Base-by-base conservation (phyloP, 2,329 filamentous ascomycete genomes). In the Myotisia sp. region DNA sequence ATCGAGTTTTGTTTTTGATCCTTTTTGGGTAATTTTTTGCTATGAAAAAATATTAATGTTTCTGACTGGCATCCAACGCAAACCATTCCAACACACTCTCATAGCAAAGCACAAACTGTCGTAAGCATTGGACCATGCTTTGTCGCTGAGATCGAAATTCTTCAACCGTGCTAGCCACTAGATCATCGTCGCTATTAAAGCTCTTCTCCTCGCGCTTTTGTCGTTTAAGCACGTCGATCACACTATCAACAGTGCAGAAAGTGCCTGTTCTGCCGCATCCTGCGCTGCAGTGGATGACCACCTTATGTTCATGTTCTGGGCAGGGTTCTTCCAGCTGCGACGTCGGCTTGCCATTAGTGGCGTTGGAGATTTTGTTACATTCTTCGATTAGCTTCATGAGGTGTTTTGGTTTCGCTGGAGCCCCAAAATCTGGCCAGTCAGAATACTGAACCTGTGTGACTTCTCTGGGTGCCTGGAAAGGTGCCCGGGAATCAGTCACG, bases 391-490 rank as follows among this genome's bases (percentile, higher is more conserved):
- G 62, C 2, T 79, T 81, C 10, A 98, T 67, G 2, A 98, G 68
- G 48, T 95, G 85, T 4, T 75, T 74, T 1, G 90, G 85, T 48
- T 92, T 80, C 0, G 90, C 85, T 0, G 87, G 87, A 0, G 85
- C 79, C 13, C 90, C 90, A 56, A 95, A 94, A 51, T 98, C 90
- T 0, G 90, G 90, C 90, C 90, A 98, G n/a, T 79, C 77, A 0
- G 84, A 76, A 54, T 94, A 95, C 52, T 95, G 86, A 9, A 98
- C 64, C 47, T 98, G 90, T 0, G 86, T 94, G 41, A 98, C 79
- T 56, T 95, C 86, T 16, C 87, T 79, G 44, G 93, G 79, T 0
- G 84, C 81, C 13, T 75, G 73, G 50, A 93, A 94, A 0, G 87
- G 86, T 38, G 80, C 71, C 2, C 71, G 64, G 2, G 74, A 63